phyloP scores from a whole-genome alignment of 495 filamentous ascomycete genomes.

The Hypoxylon lenormandii region DNA sequence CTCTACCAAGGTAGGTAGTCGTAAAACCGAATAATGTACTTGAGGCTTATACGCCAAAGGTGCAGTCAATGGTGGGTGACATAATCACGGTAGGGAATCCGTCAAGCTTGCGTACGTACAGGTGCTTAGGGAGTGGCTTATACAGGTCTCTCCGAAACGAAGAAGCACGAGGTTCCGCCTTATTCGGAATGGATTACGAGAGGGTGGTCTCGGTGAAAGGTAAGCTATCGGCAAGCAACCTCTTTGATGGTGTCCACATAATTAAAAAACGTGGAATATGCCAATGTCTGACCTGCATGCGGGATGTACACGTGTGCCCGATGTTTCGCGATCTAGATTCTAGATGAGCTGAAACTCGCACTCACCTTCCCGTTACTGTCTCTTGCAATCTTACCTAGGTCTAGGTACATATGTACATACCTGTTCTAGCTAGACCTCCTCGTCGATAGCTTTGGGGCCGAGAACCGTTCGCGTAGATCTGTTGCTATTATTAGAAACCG shows the following conservation, averaged over 20 bases:
- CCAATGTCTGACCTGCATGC: not conserved
- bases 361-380: constrained; percentile 7
- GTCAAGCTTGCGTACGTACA: no score
- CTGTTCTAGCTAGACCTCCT: not conserved
- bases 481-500: constrained; percentile 2
- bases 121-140: no score
- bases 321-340: constrained; percentile 6
- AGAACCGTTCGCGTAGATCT: not conserved
- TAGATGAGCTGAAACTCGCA: constrained; percentile 16
- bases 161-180: not conserved
- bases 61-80: no score
- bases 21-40: no score
- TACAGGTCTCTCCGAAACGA: not conserved
- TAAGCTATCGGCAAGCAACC: not conserved
- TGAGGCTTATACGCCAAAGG: no score
- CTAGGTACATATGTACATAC: not conserved
- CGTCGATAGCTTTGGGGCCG: no score
- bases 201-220: not conserved
- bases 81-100: no score
- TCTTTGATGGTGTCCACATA: not conserved
- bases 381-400: not conserved
- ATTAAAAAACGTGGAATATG: not conserved
- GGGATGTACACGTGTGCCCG: not conserved
- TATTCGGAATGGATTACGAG: not conserved
- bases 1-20: no score